Percentiles rank a stretch among this genome's conserved stretches.
These are phyloP conservation scores for Cicer judaicum DNA, from an alignment of 306 rosid species.

Conservation along the genomic window DNA sequence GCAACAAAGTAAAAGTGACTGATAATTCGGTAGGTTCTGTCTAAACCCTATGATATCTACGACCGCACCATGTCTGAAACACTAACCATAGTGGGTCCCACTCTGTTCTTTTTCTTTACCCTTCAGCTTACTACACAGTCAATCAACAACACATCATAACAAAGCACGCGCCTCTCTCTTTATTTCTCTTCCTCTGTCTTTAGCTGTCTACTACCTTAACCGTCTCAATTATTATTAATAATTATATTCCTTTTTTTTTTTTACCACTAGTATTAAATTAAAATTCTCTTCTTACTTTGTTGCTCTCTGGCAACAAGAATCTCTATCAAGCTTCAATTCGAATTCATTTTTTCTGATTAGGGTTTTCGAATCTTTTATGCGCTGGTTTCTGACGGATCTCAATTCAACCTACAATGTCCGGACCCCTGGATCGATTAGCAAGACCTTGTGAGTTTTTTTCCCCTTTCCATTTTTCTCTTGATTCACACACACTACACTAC, in stretches of 20 bases:
- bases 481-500: neutral
- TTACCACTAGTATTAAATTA: no score
- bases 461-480: neutral
- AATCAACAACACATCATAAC: constrained; percentile 7
- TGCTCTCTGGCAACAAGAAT: neutral
- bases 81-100: constrained; percentile 43
- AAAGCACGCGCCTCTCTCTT: neutral
- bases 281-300: neutral
- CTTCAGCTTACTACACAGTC: neutral
- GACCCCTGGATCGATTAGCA: constrained; percentile 82
- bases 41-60: neutral
- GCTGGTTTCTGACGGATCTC: constrained; percentile 19
- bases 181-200: constrained; percentile 25
- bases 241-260: neutral
- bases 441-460: constrained; percentile 66
- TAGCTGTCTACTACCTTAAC: constrained; percentile 53
- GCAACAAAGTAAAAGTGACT: constrained; percentile 1
- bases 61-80: constrained; percentile 2
- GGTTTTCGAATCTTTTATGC: constrained; percentile 47
- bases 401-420: constrained; percentile 59
- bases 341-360: neutral
- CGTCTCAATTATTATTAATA: constrained; percentile 21
- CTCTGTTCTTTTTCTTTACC: neutral
- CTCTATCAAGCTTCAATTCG: neutral
- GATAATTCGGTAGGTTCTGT: neutral